Percentiles rank a stretch among this genome's conserved stretches.
Conservation (phyloP, 306 rosid genomes). For the Quercus bicolor region DNA sequence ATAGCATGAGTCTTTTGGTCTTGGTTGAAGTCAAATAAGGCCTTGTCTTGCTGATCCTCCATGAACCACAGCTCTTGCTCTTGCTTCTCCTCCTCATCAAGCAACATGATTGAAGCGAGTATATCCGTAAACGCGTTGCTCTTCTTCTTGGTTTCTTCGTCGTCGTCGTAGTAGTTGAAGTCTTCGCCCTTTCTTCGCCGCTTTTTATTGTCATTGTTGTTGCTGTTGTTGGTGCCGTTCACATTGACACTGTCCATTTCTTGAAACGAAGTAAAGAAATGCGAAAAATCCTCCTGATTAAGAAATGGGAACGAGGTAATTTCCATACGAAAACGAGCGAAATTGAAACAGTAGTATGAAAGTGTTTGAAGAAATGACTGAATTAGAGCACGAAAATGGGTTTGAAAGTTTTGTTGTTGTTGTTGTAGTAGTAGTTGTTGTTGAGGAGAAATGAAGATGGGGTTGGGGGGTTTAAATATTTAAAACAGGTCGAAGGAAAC, state of each 20-base stretch:
- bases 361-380: conserved; percentile 22
- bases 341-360: background rate
- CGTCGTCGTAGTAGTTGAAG: conserved; percentile 2
- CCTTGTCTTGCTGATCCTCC: conserved; percentile 25
- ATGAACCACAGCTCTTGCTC: conserved; percentile 13
- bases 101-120: conserved; percentile 35
- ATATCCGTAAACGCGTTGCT: conserved; percentile 30
- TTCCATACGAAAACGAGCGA: conserved; percentile 35
- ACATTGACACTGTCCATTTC: conserved; percentile 40
- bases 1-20: conserved; percentile 29
- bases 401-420: background rate
- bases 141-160: conserved; percentile 3
- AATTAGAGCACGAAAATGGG: conserved; percentile 23
- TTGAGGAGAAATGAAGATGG: background rate
- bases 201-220: conserved; percentile 25
- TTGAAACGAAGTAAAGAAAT: conserved; percentile 25
- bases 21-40: conserved; percentile 20
- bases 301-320: conserved; percentile 35
- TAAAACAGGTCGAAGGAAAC: conserved; percentile 25
- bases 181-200: conserved; percentile 11
- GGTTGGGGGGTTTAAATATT: background rate
- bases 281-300: conserved; percentile 42
- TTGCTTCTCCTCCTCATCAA: conserved; percentile 48
- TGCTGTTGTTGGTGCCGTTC: conserved; percentile 22
- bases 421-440: too few species aligned